These are phyloP conservation scores for Populus tomentosa DNA, from an alignment of 441 rosid genomes.

Conservation along the genomic window DNA sequence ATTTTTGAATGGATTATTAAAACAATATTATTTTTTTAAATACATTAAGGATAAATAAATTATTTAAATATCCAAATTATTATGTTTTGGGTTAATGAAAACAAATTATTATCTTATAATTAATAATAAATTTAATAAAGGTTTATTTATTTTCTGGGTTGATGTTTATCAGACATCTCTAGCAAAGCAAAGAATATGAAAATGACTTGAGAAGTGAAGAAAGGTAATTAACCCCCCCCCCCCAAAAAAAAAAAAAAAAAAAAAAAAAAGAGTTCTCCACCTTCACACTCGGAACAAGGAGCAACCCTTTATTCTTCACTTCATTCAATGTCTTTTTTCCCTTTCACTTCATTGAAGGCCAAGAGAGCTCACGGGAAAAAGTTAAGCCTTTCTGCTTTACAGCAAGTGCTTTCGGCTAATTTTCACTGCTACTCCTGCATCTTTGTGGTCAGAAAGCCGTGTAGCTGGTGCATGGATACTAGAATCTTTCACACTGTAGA, in stretches of 20 bases:
- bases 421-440: too few species aligned
- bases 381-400: background rate
- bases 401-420: too few species aligned
- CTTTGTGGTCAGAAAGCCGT: too few species aligned
- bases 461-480: background rate
- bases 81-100: background rate
- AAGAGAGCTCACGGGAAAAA: constrained; percentile 12
- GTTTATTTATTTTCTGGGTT: too few species aligned
- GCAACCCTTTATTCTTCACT: constrained; percentile 10
- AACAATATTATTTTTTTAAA: too few species aligned
- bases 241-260: too few species aligned
- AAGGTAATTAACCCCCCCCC: background rate
- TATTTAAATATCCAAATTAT: background rate
- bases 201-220: background rate
- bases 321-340: background rate
- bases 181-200: background rate
- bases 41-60: too few species aligned
- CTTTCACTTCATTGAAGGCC: background rate
- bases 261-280: background rate
- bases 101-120: background rate
- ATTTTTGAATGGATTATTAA: too few species aligned
- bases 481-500: too few species aligned
- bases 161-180: background rate
- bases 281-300: background rate
- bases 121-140: too few species aligned